These are phyloP conservation scores for Erysimum cheiranthoides DNA, from an alignment of 345 rosid genomes.

Conservation along the genomic window DNA sequence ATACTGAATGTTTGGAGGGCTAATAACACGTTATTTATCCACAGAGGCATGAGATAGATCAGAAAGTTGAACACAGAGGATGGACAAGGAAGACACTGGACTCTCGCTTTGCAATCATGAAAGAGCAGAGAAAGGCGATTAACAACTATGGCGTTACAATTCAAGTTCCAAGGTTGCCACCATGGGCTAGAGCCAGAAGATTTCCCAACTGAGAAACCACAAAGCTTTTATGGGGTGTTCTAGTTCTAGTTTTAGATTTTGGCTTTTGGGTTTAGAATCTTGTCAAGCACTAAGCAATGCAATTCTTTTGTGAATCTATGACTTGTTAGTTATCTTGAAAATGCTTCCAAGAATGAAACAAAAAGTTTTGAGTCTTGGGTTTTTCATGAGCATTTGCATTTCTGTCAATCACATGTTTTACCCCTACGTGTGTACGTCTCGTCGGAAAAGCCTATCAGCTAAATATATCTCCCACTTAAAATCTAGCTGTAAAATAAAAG, in stretches of 20 bases:
- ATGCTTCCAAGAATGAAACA: background rate
- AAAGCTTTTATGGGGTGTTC: background rate
- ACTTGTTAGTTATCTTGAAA: conserved; percentile 1
- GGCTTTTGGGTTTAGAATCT: conserved; percentile 5
- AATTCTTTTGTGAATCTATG: conserved; percentile 30
- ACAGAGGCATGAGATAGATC: conserved; percentile 39
- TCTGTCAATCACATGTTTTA: background rate
- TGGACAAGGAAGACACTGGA: conserved; percentile 66
- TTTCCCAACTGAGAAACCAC: conserved; percentile 47
- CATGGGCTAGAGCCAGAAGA: conserved; percentile 60
- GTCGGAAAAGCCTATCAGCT: background rate
- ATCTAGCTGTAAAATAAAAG: no score
- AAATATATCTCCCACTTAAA: background rate
- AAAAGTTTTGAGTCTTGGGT: background rate
- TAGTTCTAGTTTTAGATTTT: conserved; percentile 13
- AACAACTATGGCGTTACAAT: conserved; percentile 41
- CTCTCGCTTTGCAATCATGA: conserved; percentile 78
- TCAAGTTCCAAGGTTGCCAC: conserved; percentile 49
- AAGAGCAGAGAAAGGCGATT: conserved; percentile 61
- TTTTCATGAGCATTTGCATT: background rate
- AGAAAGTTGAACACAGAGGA: conserved; percentile 41
- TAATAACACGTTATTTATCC: background rate
- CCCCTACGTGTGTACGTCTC: background rate
- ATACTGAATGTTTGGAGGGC: background rate
- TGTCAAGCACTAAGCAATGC: conserved; percentile 14